Base-by-base conservation (phyloP, 2,329 filamentous ascomycete species). In the Pezicula neosporulosa region DNA sequence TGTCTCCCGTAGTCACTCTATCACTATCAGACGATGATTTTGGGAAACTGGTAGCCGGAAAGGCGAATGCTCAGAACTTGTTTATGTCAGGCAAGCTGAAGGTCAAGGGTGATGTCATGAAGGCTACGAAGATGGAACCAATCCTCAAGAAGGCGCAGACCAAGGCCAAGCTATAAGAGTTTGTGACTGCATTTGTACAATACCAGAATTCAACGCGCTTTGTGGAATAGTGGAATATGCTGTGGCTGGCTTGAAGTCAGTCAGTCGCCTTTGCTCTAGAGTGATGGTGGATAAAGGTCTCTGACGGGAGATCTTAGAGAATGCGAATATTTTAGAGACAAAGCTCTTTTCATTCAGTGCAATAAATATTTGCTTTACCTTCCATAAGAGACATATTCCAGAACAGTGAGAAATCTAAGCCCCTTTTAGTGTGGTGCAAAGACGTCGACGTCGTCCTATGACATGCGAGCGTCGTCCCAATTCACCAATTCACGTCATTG, bases 31-130 rank as follows among this genome's bases (percentile, higher is more conserved):
- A 99, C 57, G 81, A 83, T 52, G 90, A 97, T 73, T 99, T 99
- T 68, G 83, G 76, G 60, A 86, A 87, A 69, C 81, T 99, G 59
- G 85, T 96, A 49, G 66, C 78, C 36, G 94, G 94, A 68, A 90
- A 95, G 77, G 90, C 89, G 63, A 96, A 97, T 68, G 91, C 94
- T 51, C 94, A 99, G 80, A 85, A 86, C 63, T 77, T 99, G 36
- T 67, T 97, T 76, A 97, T 99, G 93, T 83, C 83, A n/a, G 94
- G 94, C 65, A 97, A 96, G 81, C 80, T 99, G 68, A 99, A 97
- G 88, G 83, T 97, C 69, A 95, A 91, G 83, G 94, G 94, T 57
- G 91, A 97, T 70, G 85, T 97, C 55, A 97, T 97, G 93, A 97
- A 97, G 83, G 89, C 94, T 36, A 97, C 92, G 54, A 96, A 95